Conservation (phyloP, 1,284 basidiomycete species). For the Boletus semigastroideus region DNA sequence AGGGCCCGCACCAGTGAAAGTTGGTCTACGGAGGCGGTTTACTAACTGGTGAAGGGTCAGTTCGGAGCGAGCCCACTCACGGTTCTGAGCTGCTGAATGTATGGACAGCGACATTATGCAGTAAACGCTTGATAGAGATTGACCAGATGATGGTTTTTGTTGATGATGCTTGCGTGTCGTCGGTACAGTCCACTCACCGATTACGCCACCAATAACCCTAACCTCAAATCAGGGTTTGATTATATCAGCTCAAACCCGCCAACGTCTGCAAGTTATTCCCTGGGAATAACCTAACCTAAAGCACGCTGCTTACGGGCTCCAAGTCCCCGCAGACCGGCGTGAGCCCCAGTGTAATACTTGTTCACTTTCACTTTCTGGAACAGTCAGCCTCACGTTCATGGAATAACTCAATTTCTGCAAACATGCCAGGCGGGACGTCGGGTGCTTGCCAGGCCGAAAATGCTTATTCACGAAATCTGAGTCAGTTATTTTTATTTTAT, state of each 20-base stretch:
- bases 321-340: neutral
- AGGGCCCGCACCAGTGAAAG: constrained; percentile 71
- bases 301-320: neutral
- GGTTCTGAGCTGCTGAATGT: constrained; percentile 67
- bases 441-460: too few relatives aligned
- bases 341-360: too few relatives aligned
- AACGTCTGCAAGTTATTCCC: neutral
- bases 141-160: neutral
- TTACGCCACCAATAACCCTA: constrained; percentile 14
- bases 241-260: constrained; percentile 1
- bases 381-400: too few relatives aligned
- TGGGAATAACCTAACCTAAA: too few relatives aligned
- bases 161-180: constrained; percentile 1
- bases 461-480: neutral
- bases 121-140: neutral
- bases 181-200: neutral
- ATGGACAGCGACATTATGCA: constrained; percentile 33
- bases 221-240: constrained; percentile 22
- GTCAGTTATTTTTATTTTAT: neutral
- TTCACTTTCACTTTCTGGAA: too few relatives aligned
- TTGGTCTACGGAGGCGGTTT: constrained; percentile 54
- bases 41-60: neutral
- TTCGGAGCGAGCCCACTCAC: constrained; percentile 35
- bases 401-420: neutral
- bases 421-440: neutral